Conservation (phyloP, 1,139 yeast species). For the Yamadazyma conglobata region DNA sequence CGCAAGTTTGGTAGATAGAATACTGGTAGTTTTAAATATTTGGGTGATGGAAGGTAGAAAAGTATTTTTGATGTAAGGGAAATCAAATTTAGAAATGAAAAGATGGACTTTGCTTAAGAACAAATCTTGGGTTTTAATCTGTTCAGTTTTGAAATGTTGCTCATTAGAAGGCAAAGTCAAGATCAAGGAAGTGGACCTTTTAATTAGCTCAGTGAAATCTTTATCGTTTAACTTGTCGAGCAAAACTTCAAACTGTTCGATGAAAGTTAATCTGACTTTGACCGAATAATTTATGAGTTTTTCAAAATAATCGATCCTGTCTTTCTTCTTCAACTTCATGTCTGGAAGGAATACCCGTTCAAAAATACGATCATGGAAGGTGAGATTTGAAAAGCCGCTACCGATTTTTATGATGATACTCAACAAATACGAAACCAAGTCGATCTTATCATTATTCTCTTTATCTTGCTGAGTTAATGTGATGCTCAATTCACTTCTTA, state of each 20-base stretch:
- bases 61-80: slow-evolving; percentile 68
- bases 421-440: slow-evolving; percentile 51
- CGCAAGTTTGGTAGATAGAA: slow-evolving; percentile 69
- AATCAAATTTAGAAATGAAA: slow-evolving; percentile 54
- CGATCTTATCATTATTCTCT: slow-evolving; percentile 14
- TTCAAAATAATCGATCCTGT: slow-evolving; percentile 29
- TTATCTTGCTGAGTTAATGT: slow-evolving; percentile 13
- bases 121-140: slow-evolving; percentile 52
- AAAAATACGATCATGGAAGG: slow-evolving; percentile 71
- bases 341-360: slow-evolving; percentile 28
- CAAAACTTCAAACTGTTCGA: slow-evolving; percentile 54
- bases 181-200: slow-evolving; percentile 26
- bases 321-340: slow-evolving; percentile 32
- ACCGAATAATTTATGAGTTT: slow-evolving; percentile 39
- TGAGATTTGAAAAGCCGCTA: slow-evolving; percentile 61
- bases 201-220: slow-evolving; percentile 33
- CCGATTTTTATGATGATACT: slow-evolving; percentile 66
- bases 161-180: slow-evolving; percentile 28
- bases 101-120: slow-evolving; percentile 46
- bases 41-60: slow-evolving; percentile 69
- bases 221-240: slow-evolving; percentile 51
- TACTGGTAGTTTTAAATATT: slow-evolving; percentile 78
- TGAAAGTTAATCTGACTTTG: slow-evolving; percentile 37
- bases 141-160: slow-evolving; percentile 26
- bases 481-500: slow-evolving; percentile 32